Evolutionary conservation across 257 asterid species (phyloP).

Genomic region (Phtheirospermum japonicum): DNA sequence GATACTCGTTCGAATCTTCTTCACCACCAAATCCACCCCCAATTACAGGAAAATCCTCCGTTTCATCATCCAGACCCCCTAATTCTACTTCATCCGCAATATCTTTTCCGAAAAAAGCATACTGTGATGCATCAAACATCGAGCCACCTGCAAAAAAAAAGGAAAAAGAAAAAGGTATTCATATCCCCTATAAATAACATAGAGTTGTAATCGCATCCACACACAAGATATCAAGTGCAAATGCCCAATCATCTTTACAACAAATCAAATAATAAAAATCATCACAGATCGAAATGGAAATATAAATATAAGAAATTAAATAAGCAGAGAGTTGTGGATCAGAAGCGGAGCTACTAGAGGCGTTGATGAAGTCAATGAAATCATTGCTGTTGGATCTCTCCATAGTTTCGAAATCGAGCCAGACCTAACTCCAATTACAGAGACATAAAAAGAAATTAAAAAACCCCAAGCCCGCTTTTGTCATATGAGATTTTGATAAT

Average conservation of each 20-base stretch:
- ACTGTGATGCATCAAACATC: slow-evolving; percentile 81
- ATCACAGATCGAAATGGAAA: slow-evolving; percentile 12
- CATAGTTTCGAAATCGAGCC: slow-evolving; percentile 32
- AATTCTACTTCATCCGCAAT: slow-evolving; percentile 57
- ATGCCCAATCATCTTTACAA: slow-evolving; percentile 3
- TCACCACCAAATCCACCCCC: too few species aligned
- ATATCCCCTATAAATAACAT: not conserved
- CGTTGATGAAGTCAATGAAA: slow-evolving; percentile 37
- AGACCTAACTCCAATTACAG: slow-evolving; percentile 17
- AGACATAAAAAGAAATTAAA: slow-evolving; percentile 7
- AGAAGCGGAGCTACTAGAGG: slow-evolving; percentile 44
- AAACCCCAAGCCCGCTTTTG: slow-evolving; percentile 9
- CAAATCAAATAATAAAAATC: not conserved
- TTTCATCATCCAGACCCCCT: slow-evolving; percentile 67
- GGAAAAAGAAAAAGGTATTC: slow-evolving; percentile 29
- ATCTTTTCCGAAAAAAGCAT: slow-evolving; percentile 75
- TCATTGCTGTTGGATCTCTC: slow-evolving; percentile 43
- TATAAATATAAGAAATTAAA: too few species aligned
- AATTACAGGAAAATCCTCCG: slow-evolving; percentile 36
- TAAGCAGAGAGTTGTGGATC: slow-evolving; percentile 33
- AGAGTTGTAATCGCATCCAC: slow-evolving; percentile 20
- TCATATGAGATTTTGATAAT: slow-evolving; percentile 4
- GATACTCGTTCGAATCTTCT: slow-evolving; percentile 69
- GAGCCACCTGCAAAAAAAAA: slow-evolving; percentile 48
- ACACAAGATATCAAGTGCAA: not conserved